Evolutionary conservation across 805 yeast genomes (phyloP), one percentile per base, ranked within the genome.

Genomic region (Kluyveromyces aestuarii): DNA sequence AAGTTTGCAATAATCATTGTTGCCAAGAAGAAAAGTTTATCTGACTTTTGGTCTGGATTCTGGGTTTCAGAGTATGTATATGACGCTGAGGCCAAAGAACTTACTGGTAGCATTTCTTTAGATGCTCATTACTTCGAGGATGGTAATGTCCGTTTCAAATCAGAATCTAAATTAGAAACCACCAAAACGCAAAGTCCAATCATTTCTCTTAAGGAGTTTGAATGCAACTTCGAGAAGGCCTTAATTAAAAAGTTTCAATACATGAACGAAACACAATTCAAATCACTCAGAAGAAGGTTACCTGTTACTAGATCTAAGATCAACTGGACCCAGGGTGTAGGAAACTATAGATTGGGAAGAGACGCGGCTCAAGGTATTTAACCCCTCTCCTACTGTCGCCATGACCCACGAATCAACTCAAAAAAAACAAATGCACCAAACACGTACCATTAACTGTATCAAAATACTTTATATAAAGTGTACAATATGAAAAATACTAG

Each of bases 111-210:
- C 7, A 74, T 87, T 36, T 66, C 64, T 18, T 75, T 89, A 33
- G 90, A 87, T 55, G 84, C 90, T 39, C 99, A 91, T 66, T 93
- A 90, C 66, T 93, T 78, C 63, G 99, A 91, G 68, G 98, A 91
- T 57, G 99, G 99, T 30, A 91, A 91, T 60, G 98, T 91, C 17
- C 76, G 91, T 46, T 76, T 93, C 59, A 80, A 77, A 52, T 72
- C 81, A 2, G 53, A 54, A 8, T 70, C 73, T 50, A 56, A 59
- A 4, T 55, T 76, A 1, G 58, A 56, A 7, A 68, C 64, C 19
- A 47, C 59, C 2, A 39, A 48, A 6, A 44, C 53, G 2, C 52
- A 56, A 1, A 48, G 49, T 2, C 63, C 62, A 3, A 59, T 67
- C 3, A 67, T 80, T 37, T 62, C 70, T 37, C 84, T 88, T 53